Percentiles rank a stretch among this genome's conserved stretches.
These are phyloP conservation scores for Thecaphora thlaspeos DNA, from an alignment of 1,284 basidiomycete genomes.

Conservation along the genomic window DNA sequence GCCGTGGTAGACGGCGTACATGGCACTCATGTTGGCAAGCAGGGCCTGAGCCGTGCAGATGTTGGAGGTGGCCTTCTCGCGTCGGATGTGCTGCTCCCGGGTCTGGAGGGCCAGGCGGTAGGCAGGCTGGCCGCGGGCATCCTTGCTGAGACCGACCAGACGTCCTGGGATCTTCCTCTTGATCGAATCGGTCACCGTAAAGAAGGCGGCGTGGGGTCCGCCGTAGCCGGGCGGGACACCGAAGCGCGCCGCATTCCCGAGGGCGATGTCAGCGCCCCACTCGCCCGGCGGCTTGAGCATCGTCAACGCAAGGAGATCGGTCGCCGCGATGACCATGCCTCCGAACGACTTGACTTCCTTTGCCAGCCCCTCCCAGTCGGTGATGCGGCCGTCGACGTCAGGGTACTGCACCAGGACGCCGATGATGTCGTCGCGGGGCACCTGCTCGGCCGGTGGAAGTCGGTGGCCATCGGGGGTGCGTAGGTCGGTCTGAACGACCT, in stretches of 20 bases:
- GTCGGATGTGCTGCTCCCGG: slow-evolving; percentile 58
- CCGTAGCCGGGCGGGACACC: slow-evolving; percentile 64
- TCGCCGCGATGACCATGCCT: slow-evolving; percentile 79
- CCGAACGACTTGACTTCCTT: slow-evolving; percentile 72
- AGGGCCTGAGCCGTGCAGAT: slow-evolving; percentile 57
- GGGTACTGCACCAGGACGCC: slow-evolving; percentile 78
- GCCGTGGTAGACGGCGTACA: slow-evolving; percentile 82
- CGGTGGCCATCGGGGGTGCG: slow-evolving; percentile 43
- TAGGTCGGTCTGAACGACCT: slow-evolving; percentile 43
- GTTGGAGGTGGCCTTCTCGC: slow-evolving; percentile 57
- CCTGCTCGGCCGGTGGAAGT: slow-evolving; percentile 42
- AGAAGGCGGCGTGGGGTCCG: slow-evolving; percentile 75
- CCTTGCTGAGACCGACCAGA: slow-evolving; percentile 85
- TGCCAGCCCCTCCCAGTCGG: slow-evolving; percentile 72
- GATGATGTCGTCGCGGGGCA: slow-evolving; percentile 63
- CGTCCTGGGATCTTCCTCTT: slow-evolving; percentile 98
- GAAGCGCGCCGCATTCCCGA: slow-evolving; percentile 92
- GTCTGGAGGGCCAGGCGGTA: slow-evolving; percentile 86
- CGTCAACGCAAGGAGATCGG: slow-evolving; percentile 88
- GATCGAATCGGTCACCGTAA: slow-evolving; percentile 84
- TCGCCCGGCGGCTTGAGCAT: slow-evolving; percentile 94
- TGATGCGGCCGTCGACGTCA: slow-evolving; percentile 81
- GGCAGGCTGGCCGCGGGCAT: slow-evolving; percentile 77
- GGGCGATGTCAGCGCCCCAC: slow-evolving; percentile 95
- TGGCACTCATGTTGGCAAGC: slow-evolving; percentile 55